A percentile compares a stretch with the other conserved stretches of the same genome.
phyloP scores from a whole-genome alignment of 345 rosid genomes.

The Cardiospermum halicacabum region DNA sequence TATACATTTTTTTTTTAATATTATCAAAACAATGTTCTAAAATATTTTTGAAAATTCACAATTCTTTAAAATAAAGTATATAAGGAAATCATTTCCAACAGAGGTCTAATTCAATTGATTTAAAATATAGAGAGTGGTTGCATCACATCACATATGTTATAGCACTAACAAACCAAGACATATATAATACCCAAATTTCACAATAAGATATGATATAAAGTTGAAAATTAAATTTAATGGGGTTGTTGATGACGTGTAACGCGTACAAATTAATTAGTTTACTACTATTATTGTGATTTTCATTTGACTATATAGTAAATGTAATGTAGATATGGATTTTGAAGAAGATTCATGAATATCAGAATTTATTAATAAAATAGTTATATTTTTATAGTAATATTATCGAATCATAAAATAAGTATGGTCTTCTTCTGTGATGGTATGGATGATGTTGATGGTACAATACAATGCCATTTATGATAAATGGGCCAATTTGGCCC shows the following conservation, averaged over 20 bases:
- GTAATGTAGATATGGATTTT: too few species aligned
- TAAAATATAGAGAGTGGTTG: too few species aligned
- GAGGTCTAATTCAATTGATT: too few species aligned
- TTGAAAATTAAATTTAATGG: background rate
- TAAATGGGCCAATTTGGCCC: background rate
- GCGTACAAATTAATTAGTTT: background rate
- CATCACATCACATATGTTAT: background rate
- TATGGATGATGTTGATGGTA: background rate
- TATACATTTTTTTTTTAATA: too few species aligned
- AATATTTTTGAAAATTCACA: too few species aligned
- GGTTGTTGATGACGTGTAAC: background rate
- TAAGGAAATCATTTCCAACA: too few species aligned
- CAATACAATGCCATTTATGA: too few species aligned
- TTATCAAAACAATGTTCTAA: too few species aligned
- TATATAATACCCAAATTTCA: background rate
- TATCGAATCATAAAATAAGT: background rate
- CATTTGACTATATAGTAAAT: background rate
- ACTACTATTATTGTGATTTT: background rate
- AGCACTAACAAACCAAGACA: background rate
- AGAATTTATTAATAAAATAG: background rate
- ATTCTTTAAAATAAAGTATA: too few species aligned
- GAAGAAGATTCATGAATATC: constrained; percentile 4
- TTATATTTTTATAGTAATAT: background rate
- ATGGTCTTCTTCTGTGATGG: background rate
- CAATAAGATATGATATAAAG: background rate